Conservation (phyloP, 2,329 filamentous ascomycete species). For the Colletotrichum sp. region DNA sequence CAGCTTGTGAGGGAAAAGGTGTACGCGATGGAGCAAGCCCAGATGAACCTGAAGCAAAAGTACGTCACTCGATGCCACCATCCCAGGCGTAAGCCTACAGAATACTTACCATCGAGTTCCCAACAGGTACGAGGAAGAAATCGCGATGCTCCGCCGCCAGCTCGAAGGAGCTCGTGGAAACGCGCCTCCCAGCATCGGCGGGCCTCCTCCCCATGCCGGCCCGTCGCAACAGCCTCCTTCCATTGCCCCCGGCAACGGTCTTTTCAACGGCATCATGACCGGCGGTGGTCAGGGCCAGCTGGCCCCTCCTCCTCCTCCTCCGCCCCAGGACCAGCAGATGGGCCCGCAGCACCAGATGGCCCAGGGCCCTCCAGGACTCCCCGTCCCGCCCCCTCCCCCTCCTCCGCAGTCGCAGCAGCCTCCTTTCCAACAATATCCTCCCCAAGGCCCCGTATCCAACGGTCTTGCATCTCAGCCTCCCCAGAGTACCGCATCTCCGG, state of each 20-base stretch:
- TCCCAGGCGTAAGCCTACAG: background rate
- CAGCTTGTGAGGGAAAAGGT: slow-evolving; percentile 93
- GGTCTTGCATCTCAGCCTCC: slow-evolving; percentile 86
- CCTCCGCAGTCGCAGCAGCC: slow-evolving; percentile 68
- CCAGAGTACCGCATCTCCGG: slow-evolving; percentile 85
- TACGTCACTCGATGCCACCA: slow-evolving; percentile 49
- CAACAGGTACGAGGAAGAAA: slow-evolving; percentile 89
- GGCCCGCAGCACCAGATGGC: slow-evolving; percentile 63
- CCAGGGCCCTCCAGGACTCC: slow-evolving; percentile 74
- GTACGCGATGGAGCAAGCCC: slow-evolving; percentile 88
- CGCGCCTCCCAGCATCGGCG: slow-evolving; percentile 64
- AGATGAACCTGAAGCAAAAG: slow-evolving; percentile 90
- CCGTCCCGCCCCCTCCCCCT: slow-evolving; percentile 62
- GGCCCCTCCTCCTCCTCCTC: slow-evolving; percentile 72
- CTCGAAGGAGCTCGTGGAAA: slow-evolving; percentile 77
- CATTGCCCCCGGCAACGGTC: slow-evolving; percentile 87
- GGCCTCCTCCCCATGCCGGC: slow-evolving; percentile 76
- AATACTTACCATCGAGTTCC: slow-evolving; percentile 16
- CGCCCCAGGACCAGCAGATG: slow-evolving; percentile 67
- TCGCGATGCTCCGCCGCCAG: slow-evolving; percentile 84
- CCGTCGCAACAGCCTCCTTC: slow-evolving; percentile 87
- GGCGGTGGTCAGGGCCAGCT: slow-evolving; percentile 84
- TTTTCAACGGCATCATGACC: slow-evolving; percentile 96
- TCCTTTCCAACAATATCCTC: slow-evolving; percentile 74
- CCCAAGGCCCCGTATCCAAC: slow-evolving; percentile 60